Percentiles rank a stretch among this genome's conserved stretches.
phyloP scores from a whole-genome alignment of 2,329 filamentous ascomycete genomes.

The Sclerotinia nivalis region DNA sequence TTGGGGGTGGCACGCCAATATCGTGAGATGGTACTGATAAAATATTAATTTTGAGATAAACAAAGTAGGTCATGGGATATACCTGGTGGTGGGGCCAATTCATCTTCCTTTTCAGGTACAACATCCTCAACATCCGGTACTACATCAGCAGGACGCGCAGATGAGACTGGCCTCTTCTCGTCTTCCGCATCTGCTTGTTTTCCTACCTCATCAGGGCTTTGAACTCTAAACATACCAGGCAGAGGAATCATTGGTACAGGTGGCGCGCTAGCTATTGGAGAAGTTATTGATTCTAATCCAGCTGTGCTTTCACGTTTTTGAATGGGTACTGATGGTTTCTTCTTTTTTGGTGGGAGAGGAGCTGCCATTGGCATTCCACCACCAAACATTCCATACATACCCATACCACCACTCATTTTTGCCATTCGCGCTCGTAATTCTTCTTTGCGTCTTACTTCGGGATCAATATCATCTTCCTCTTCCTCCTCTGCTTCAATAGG shows the following conservation, averaged over 20 bases:
- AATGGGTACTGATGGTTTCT: conserved; percentile 48
- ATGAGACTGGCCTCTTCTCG: conserved; percentile 51
- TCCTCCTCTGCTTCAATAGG: conserved; percentile 53
- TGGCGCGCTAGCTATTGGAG: conserved; percentile 49
- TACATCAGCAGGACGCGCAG: conserved; percentile 47
- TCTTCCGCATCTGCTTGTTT: conserved; percentile 42
- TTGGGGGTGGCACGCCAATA: conserved; percentile 39
- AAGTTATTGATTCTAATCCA: conserved; percentile 49
- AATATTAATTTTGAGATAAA: conserved; percentile 20
- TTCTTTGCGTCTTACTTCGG: conserved; percentile 80
- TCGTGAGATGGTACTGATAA: conserved; percentile 37
- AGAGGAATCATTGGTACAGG: conserved; percentile 65
- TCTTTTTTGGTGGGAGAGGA: conserved; percentile 55
- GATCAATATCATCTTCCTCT: conserved; percentile 82
- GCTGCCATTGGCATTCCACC: conserved; percentile 64
- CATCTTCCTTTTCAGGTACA: conserved; percentile 40
- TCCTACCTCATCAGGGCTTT: conserved; percentile 51
- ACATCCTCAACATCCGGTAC: conserved; percentile 57
- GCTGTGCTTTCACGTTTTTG: conserved; percentile 45
- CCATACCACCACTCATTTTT: conserved; percentile 97
- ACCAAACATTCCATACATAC: conserved; percentile 92
- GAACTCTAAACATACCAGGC: conserved; percentile 66
- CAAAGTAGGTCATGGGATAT: conserved; percentile 13
- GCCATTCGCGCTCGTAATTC: conserved; percentile 95
- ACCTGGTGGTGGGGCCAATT: conserved; percentile 43